These are phyloP conservation scores for Botryobasidium botryosum DNA, from an alignment of 768 basidiomycete genomes.

Conservation along the genomic window DNA sequence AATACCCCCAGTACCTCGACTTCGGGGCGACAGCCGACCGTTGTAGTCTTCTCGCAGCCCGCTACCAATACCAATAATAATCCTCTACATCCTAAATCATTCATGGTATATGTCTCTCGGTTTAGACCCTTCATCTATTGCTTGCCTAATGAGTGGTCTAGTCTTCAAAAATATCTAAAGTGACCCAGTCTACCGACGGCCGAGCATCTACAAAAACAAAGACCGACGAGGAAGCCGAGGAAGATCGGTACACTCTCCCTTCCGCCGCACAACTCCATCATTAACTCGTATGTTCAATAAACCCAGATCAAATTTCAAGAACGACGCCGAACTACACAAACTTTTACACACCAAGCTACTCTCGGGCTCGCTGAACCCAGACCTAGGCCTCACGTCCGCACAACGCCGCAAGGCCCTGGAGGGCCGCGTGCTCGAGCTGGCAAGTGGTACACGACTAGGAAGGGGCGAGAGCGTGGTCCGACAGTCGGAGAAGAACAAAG, in stretches of 20 bases:
- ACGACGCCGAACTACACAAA: constrained; percentile 62
- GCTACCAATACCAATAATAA: constrained; percentile 1
- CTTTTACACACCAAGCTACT: constrained; percentile 66
- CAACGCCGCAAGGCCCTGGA: constrained; percentile 57
- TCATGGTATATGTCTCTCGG: constrained; percentile 41
- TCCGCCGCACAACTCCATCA: not conserved
- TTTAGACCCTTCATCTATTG: not conserved
- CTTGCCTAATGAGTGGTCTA: constrained; percentile 16
- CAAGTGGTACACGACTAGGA: constrained; percentile 51
- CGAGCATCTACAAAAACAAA: constrained; percentile 6
- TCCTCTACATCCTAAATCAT: constrained; percentile 37
- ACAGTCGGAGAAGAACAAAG: constrained; percentile 46
- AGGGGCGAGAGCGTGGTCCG: constrained; percentile 52
- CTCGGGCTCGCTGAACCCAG: constrained; percentile 50
- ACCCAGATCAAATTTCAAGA: constrained; percentile 50
- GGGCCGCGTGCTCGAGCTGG: constrained; percentile 58
- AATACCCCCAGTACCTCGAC: not conserved
- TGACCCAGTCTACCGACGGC: constrained; percentile 25
- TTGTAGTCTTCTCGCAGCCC: not conserved
- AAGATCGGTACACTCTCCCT: constrained; percentile 16
- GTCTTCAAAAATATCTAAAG: constrained; percentile 63
- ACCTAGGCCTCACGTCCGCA: constrained; percentile 44
- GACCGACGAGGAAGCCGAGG: constrained; percentile 16
- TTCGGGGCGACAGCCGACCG: not conserved
- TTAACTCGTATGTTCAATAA: not conserved